These are phyloP conservation scores for Pythium brachiatum DNA, from an alignment of 352 stramenopile genomes.

Conservation along the genomic window DNA sequence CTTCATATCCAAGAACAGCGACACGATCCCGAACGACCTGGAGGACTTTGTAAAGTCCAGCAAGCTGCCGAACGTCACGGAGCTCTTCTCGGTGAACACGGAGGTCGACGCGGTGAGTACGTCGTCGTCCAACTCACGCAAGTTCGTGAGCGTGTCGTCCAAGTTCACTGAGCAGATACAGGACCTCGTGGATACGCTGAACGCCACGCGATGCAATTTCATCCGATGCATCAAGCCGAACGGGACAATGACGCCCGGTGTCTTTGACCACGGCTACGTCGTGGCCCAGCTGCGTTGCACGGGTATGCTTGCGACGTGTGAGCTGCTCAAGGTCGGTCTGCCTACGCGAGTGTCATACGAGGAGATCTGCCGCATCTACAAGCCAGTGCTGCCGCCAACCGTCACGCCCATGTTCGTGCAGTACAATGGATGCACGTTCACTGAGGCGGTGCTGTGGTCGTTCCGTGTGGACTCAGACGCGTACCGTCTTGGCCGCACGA, in stretches of 20 bases:
- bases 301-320: slow-evolving; percentile 73
- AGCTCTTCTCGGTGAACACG: slow-evolving; percentile 52
- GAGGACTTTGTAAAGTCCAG: slow-evolving; percentile 84
- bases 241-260: slow-evolving; percentile 88
- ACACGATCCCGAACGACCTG: slow-evolving; percentile 88
- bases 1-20: slow-evolving; percentile 91
- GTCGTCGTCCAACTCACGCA: slow-evolving; percentile 46
- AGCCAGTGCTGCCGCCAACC: slow-evolving; percentile 60
- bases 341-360: slow-evolving; percentile 84
- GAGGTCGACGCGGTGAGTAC: too few relatives aligned
- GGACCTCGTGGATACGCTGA: slow-evolving; percentile 75
- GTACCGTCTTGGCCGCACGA: slow-evolving; percentile 78
- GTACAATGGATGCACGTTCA: slow-evolving; percentile 86
- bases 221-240: slow-evolving; percentile 97
- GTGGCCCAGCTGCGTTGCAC: slow-evolving; percentile 75
- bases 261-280: slow-evolving; percentile 76
- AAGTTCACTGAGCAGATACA: slow-evolving; percentile 85
- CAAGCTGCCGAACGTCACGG: slow-evolving; percentile 65
- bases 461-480: slow-evolving; percentile 74
- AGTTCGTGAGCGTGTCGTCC: slow-evolving; percentile 65
- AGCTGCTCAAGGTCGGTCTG: slow-evolving; percentile 76
- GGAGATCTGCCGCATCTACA: slow-evolving; percentile 84
- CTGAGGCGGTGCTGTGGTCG: slow-evolving; percentile 73
- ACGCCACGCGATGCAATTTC: slow-evolving; percentile 91
- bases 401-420: slow-evolving; percentile 76